Evolutionary conservation across 2,329 filamentous ascomycete species (phyloP).

Genomic region (Emergomyces pasteurianus): DNA sequence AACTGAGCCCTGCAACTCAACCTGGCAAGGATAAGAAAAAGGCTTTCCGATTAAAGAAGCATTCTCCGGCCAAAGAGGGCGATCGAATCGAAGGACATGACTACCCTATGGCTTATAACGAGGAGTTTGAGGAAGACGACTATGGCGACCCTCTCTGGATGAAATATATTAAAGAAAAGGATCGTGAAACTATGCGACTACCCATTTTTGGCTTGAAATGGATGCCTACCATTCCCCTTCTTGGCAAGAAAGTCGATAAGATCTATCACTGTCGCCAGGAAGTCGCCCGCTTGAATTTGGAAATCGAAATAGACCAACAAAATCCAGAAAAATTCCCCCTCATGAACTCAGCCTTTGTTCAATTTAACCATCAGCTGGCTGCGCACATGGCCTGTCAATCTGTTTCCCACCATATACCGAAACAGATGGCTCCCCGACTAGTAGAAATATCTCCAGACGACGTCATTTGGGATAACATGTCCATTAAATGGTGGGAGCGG

Average conservation of each 20-base stretch:
- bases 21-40: neutral
- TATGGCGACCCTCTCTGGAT: constrained; percentile 63
- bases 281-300: constrained; percentile 73
- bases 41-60: neutral
- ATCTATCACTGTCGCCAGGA: constrained; percentile 86
- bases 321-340: constrained; percentile 74
- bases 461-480: constrained; percentile 96
- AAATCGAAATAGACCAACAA: constrained; percentile 83
- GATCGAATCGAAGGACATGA: constrained; percentile 21
- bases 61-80: constrained; percentile 10
- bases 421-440: constrained; percentile 81
- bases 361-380: constrained; percentile 95
- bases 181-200: constrained; percentile 75
- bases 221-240: constrained; percentile 64
- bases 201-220: constrained; percentile 51
- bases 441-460: constrained; percentile 92
- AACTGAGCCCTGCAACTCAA: constrained; percentile 16
- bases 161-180: constrained; percentile 66
- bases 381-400: constrained; percentile 97
- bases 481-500: constrained; percentile 83
- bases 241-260: constrained; percentile 86
- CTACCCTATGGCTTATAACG: constrained; percentile 54
- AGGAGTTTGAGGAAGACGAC: constrained; percentile 49
- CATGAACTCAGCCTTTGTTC: constrained; percentile 95
- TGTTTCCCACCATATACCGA: constrained; percentile 78